A percentile compares a stretch with the other conserved stretches of the same genome.
Evolutionary conservation across 768 basidiomycete genomes (phyloP).

Genomic region (Panus rudis): DNA sequence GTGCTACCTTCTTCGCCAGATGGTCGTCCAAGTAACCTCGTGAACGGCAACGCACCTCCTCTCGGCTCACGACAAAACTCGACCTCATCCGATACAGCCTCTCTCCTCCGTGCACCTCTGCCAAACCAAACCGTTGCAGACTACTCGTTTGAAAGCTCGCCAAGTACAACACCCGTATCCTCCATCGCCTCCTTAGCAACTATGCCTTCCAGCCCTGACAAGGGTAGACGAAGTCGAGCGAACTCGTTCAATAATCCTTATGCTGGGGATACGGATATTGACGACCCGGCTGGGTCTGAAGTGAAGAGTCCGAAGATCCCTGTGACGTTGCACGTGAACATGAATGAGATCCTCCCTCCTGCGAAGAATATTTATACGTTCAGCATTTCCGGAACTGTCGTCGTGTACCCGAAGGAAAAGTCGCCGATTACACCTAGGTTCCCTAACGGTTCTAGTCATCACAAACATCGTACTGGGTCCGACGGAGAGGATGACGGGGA

Average conservation of each 20-base stretch:
- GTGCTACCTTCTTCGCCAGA: conserved; percentile 19
- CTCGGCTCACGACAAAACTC: no score
- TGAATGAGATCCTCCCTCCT: conserved; percentile 67
- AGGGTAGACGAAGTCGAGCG: conserved; percentile 31
- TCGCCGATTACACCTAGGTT: conserved; percentile 10
- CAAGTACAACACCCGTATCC: conserved; percentile 42
- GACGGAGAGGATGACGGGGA: conserved; percentile 25
- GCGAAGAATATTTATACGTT: conserved; percentile 61
- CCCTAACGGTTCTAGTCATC: conserved; percentile 12
- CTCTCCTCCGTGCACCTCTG: conserved; percentile 69
- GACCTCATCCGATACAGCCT: conserved; percentile 40
- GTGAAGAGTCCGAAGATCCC: conserved; percentile 50
- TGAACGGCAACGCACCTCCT: conserved; percentile 16
- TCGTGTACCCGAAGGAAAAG: conserved; percentile 44
- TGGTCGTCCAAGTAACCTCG: conserved; percentile 3
- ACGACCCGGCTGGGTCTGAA: conserved; percentile 8
- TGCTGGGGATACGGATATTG: conserved; percentile 19
- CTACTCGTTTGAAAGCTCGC: conserved; percentile 63
- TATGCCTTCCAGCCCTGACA: conserved; percentile 26
- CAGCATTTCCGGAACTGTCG: conserved; percentile 55
- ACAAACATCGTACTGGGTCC: conserved; percentile 9
- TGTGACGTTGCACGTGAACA: conserved; percentile 71
- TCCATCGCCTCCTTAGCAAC: conserved; percentile 35
- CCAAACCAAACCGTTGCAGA: conserved; percentile 58
- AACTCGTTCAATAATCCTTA: conserved; percentile 26